These are phyloP conservation scores for Hyaloscypha variabilis DNA, from an alignment of 495 filamentous ascomycete species.

Conservation along the genomic window DNA sequence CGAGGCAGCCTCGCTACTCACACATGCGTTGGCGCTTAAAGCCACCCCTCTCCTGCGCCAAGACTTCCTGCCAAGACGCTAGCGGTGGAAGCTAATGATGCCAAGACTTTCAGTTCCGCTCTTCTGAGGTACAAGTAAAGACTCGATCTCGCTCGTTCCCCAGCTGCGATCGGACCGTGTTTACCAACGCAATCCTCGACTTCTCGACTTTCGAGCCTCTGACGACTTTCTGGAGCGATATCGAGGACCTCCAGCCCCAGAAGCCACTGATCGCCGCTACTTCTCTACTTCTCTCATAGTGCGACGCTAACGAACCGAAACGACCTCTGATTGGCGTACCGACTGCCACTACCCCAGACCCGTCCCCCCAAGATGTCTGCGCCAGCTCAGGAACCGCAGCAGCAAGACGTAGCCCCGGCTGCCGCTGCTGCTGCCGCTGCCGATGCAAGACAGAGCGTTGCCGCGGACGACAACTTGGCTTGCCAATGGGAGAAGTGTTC, in stretches of 20 bases:
- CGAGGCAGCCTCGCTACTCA: not conserved
- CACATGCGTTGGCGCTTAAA: not conserved
- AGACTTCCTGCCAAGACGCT: slow-evolving; percentile 10
- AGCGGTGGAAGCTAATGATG: slow-evolving; percentile 8
- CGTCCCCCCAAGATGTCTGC: slow-evolving; percentile 20
- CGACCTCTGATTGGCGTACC: slow-evolving; percentile 13
- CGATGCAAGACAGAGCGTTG: slow-evolving; percentile 18
- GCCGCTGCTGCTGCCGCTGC: slow-evolving; percentile 2
- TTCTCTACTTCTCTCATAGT: not conserved
- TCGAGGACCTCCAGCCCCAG: not conserved
- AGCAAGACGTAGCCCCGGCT: slow-evolving; percentile 17
- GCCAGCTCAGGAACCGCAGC: slow-evolving; percentile 22
- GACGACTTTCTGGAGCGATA: not conserved
- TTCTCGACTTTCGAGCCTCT: not conserved
- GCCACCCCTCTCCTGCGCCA: not conserved
- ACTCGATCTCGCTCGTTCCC: not conserved
- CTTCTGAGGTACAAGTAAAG: slow-evolving; percentile 6
- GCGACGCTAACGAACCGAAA: slow-evolving; percentile 3
- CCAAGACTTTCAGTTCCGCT: slow-evolving; percentile 16
- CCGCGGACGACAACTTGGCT: slow-evolving; percentile 63
- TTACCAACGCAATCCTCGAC: not conserved
- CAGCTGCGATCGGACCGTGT: not conserved
- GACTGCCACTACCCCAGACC: slow-evolving; percentile 4
- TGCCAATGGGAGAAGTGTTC: slow-evolving; percentile 89
- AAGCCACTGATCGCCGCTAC: not conserved